Conservation (phyloP, 257 asterid genomes). For the Parsonsia alboflavescens region DNA sequence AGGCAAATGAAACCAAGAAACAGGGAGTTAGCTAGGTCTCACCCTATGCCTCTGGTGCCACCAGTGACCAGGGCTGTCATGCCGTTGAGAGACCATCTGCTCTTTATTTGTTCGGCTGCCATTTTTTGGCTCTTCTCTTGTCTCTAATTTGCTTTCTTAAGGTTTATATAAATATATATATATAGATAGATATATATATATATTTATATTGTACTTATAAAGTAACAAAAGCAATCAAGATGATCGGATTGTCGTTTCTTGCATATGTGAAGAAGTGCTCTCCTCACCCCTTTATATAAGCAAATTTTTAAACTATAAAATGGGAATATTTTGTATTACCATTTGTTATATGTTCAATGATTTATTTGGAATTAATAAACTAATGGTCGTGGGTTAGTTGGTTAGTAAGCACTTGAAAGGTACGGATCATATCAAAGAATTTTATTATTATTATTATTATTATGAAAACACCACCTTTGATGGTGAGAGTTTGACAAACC, state of each 20-base stretch:
- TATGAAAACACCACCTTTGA: too few relatives aligned
- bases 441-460: too few relatives aligned
- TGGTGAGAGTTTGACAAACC: too few relatives aligned
- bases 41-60: conserved; percentile 26
- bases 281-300: neutral
- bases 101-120: neutral
- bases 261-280: neutral
- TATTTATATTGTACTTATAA: too few relatives aligned
- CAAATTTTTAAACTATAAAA: neutral
- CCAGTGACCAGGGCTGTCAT: conserved; percentile 30
- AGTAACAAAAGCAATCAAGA: neutral
- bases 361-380: neutral
- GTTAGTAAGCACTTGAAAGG: too few relatives aligned
- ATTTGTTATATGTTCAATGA: neutral
- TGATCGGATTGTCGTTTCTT: neutral
- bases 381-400: neutral
- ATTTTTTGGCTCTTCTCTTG: neutral
- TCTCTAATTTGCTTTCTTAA: neutral
- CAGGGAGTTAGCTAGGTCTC: neutral
- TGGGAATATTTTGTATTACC: neutral
- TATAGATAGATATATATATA: too few relatives aligned
- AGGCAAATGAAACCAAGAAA: neutral
- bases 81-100: conserved; percentile 24
- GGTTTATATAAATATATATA: too few relatives aligned
- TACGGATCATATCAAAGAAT: too few relatives aligned